phyloP scores from a whole-genome alignment of 1,284 basidiomycete species.

The Ganoderma leucocontextum region DNA sequence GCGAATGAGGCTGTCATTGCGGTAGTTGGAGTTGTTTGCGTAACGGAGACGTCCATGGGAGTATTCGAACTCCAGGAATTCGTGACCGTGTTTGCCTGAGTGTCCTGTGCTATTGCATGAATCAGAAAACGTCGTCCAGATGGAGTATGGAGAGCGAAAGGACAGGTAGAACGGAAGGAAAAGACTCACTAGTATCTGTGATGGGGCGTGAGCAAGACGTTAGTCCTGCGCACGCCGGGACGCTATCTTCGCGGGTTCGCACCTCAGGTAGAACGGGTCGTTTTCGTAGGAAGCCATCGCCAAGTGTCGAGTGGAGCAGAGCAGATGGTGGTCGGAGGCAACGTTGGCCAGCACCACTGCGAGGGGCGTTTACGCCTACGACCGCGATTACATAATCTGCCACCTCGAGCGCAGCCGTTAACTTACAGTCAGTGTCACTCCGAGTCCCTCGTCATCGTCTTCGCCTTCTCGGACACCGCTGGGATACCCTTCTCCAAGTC shows the following conservation, averaged over 20 bases:
- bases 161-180: constrained; percentile 12
- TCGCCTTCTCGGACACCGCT: neutral
- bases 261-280: constrained; percentile 89
- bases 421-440: too few relatives aligned
- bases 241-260: constrained; percentile 43
- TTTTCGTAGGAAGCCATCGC: constrained; percentile 50
- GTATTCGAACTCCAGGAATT: constrained; percentile 99
- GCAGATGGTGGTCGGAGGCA: neutral
- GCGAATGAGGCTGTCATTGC: constrained; percentile 95
- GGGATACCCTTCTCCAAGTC: constrained; percentile 2
- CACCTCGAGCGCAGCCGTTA: too few relatives aligned
- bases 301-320: neutral
- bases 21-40: constrained; percentile 99
- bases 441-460: constrained; percentile 8
- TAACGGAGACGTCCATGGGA: constrained; percentile 95
- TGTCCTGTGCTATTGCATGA: constrained; percentile 81
- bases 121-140: constrained; percentile 19
- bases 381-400: neutral
- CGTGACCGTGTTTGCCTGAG: constrained; percentile 95
- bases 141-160: neutral
- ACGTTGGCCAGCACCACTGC: neutral
- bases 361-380: neutral
- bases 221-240: constrained; percentile 42
- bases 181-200: constrained; percentile 82
- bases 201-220: constrained; percentile 40